These are phyloP conservation scores for Aristolochia contorta DNA, from an alignment of 164 flowering plant species.

Conservation along the genomic window DNA sequence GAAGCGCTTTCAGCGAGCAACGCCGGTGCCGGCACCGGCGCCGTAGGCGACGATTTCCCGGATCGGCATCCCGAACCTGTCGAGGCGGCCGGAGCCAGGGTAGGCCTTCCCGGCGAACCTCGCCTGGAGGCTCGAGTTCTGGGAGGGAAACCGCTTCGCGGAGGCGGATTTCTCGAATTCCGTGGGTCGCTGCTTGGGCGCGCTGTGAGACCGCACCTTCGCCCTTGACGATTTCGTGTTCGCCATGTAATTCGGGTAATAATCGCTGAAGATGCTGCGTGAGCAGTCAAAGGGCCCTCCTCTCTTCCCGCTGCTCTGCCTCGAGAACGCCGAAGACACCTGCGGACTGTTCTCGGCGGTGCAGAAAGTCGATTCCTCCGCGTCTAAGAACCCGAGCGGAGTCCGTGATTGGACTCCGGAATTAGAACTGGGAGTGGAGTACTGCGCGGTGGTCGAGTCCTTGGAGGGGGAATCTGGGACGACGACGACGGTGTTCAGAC, in stretches of 20 bases:
- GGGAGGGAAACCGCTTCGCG: slow-evolving; percentile 20
- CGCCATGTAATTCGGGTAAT: slow-evolving; percentile 71
- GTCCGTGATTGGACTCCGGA: slow-evolving; percentile 32
- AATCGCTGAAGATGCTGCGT: slow-evolving; percentile 35
- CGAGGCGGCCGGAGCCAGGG: slow-evolving; percentile 40
- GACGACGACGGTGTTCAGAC: slow-evolving; percentile 21
- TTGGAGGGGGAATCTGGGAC: slow-evolving; percentile 38
- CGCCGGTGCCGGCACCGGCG: slow-evolving; percentile 24
- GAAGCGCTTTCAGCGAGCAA: too few relatives aligned
- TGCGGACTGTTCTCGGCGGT: slow-evolving; percentile 54
- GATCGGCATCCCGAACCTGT: slow-evolving; percentile 70
- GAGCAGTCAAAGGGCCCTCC: slow-evolving; percentile 29
- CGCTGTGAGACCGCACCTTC: slow-evolving; percentile 73
- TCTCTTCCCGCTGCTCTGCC: slow-evolving; percentile 32
- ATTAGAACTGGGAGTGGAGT: slow-evolving; percentile 27
- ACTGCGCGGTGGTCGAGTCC: slow-evolving; percentile 27
- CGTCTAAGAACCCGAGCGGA: slow-evolving; percentile 25
- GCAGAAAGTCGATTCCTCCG: slow-evolving; percentile 30
- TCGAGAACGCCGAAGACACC: slow-evolving; percentile 35
- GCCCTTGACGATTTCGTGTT: slow-evolving; percentile 77
- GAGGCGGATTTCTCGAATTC: slow-evolving; percentile 39
- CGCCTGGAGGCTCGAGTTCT: neutral
- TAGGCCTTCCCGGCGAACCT: slow-evolving; percentile 10
- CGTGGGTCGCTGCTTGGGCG: slow-evolving; percentile 60
- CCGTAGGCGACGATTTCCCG: slow-evolving; percentile 18